Conservation (phyloP, 2,329 filamentous ascomycete species). For the Sporothrix inflata region DNA sequence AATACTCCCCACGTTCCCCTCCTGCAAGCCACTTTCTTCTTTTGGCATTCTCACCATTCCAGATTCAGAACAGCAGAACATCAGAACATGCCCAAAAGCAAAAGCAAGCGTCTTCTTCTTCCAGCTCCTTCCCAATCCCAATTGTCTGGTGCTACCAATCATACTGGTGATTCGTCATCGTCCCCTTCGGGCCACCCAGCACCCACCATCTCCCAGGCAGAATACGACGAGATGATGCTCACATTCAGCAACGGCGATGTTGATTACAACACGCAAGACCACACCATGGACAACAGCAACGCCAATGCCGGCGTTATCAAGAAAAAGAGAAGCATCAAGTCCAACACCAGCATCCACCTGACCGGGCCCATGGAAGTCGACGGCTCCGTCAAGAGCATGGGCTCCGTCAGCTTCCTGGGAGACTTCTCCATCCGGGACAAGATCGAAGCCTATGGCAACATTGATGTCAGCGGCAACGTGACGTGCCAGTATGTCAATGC, state of each 20-base stretch:
- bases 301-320: conserved; percentile 32
- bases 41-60: neutral
- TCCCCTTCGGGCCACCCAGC: neutral
- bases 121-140: conserved; percentile 9
- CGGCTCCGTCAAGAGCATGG: conserved; percentile 51
- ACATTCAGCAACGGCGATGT: conserved; percentile 31
- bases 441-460: conserved; percentile 52
- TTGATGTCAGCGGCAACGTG: conserved; percentile 49
- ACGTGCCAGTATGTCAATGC: conserved; percentile 47
- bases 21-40: neutral
- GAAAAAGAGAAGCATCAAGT: conserved; percentile 48
- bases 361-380: conserved; percentile 52
- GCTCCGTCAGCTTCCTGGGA: conserved; percentile 49
- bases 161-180: neutral
- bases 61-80: neutral
- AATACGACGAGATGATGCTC: conserved; percentile 32
- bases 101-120: conserved; percentile 18
- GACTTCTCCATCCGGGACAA: conserved; percentile 50
- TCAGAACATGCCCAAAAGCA: conserved; percentile 23
- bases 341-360: conserved; percentile 47
- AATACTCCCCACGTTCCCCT: conserved; percentile 5
- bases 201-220: conserved; percentile 22
- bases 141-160: neutral
- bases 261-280: conserved; percentile 31
- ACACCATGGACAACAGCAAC: conserved; percentile 8